These are phyloP conservation scores for Leccinum arenicola DNA, from an alignment of 768 basidiomycete species.

Conservation along the genomic window DNA sequence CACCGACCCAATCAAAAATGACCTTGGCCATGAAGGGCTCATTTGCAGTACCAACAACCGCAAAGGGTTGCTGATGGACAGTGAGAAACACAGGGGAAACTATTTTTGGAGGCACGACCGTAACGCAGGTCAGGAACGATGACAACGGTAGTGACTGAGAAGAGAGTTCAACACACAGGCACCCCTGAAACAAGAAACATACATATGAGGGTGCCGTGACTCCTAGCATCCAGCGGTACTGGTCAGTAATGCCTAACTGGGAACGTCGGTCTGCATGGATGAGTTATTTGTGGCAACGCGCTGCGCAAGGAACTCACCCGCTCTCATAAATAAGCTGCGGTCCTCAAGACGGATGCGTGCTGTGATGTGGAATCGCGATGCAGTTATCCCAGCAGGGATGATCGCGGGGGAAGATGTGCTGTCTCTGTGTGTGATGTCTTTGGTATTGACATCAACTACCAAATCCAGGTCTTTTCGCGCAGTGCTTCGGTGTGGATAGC, in stretches of 20 bases:
- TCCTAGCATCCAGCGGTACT: constrained; percentile 47
- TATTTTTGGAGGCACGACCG: constrained; percentile 36
- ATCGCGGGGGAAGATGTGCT: background rate
- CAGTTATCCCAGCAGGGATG: constrained; percentile 16
- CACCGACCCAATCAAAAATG: constrained; percentile 39
- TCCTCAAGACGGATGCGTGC: constrained; percentile 43
- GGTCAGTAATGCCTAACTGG: constrained; percentile 24
- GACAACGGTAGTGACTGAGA: constrained; percentile 27
- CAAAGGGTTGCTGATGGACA: constrained; percentile 38
- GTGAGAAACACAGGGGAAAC: constrained; percentile 32
- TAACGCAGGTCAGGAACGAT: constrained; percentile 36
- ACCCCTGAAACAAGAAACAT: constrained; percentile 17
- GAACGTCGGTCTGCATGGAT: constrained; percentile 33
- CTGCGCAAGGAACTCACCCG: constrained; percentile 27
- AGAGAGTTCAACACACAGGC: background rate
- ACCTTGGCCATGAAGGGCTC: constrained; percentile 45
- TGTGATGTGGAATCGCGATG: constrained; percentile 45
- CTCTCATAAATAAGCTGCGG: constrained; percentile 42
- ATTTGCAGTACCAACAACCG: constrained; percentile 39
- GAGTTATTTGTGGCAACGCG: constrained; percentile 1
- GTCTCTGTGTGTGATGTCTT: background rate
- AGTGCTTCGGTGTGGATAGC: constrained; percentile 39
- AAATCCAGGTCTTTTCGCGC: constrained; percentile 39
- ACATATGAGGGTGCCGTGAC: constrained; percentile 49
- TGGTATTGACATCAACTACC: constrained; percentile 9